Evolutionary conservation across 805 yeast species (phyloP), one percentile per base, ranked within the genome.

Genomic region (Groenewaldozyma salmanticensis): DNA sequence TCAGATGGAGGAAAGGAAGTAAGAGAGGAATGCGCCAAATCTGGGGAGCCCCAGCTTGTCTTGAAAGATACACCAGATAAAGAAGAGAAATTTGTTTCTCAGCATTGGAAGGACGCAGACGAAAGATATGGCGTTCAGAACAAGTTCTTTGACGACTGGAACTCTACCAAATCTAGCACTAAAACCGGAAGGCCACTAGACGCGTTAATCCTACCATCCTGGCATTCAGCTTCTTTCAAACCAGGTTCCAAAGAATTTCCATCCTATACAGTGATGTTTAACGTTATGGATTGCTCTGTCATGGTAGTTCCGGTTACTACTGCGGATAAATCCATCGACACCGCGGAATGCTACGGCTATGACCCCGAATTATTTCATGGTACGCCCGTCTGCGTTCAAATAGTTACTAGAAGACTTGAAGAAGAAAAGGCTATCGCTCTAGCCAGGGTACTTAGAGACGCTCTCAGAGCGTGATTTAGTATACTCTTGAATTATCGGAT

Each of bases 301-400:
- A 33, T 45, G 1, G 37, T 37, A 27, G 36, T 47, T 18, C 53
- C 53, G 5, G 48, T 49, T 17, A 50, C 49, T 2, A 21, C 17
- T 3, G 63, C 65, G 3, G 60, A 64, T 18, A 64, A 70, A 1
- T 55, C 70, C 35, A 78, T 79, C 4, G 61, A 67, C 22, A 34
- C 17, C 22, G 13, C 31, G n/a, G 38, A 16, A 35, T 18, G 5
- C 5, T 15, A 9, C n/a, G 33, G 65, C 32, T 75, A 75, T 57
- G 64, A 71, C 40, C 68, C 76, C 4, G 71, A 68, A 39, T 57
- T 65, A 33, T 61, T 56, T 39, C 61, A 67, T 43, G 76, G 74
- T 2, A 73, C 73, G 52, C 80, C 83, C 0, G 74, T 77, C 3
- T 62, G 70, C 3, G 48, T 77, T 7, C 85, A 79, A 53, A 48